These are phyloP conservation scores for Ambispora gerdemannii DNA, from an alignment of 192 early-diverging fungal genomes.

Conservation along the genomic window DNA sequence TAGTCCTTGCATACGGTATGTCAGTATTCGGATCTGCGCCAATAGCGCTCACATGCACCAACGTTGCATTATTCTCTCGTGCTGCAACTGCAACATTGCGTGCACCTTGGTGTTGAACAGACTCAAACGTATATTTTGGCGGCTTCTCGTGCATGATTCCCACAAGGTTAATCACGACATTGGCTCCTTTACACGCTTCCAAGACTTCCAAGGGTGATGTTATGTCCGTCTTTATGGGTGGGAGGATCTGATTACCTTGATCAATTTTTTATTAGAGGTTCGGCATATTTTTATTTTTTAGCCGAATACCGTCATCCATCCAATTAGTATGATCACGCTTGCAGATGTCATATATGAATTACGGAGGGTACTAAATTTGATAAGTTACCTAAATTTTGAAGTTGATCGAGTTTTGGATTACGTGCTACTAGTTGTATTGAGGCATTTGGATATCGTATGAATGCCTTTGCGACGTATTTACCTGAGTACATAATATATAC, in stretches of 20 bases:
- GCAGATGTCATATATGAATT: not conserved
- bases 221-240: constrained; percentile 23
- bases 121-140: constrained; percentile 36
- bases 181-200: constrained; percentile 29
- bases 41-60: constrained; percentile 39
- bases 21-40: constrained; percentile 32
- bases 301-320: too few species aligned
- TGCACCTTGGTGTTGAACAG: constrained; percentile 34
- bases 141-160: constrained; percentile 39
- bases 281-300: too few species aligned
- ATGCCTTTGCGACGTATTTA: constrained; percentile 30
- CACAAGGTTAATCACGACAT: constrained; percentile 36
- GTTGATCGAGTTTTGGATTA: constrained; percentile 3
- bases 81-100: constrained; percentile 34
- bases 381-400: constrained; percentile 11
- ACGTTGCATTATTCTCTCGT: constrained; percentile 22
- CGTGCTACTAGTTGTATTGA: constrained; percentile 14
- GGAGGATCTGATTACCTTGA: constrained; percentile 21
- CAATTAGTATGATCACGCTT: too few species aligned
- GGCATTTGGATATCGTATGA: constrained; percentile 15
- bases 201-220: constrained; percentile 22
- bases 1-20: constrained; percentile 35
- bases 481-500: not conserved
- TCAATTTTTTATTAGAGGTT: too few species aligned
- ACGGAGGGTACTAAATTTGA: not conserved